These are phyloP conservation scores for Sicyos edulis DNA, from an alignment of 306 rosid species.

Conservation along the genomic window DNA sequence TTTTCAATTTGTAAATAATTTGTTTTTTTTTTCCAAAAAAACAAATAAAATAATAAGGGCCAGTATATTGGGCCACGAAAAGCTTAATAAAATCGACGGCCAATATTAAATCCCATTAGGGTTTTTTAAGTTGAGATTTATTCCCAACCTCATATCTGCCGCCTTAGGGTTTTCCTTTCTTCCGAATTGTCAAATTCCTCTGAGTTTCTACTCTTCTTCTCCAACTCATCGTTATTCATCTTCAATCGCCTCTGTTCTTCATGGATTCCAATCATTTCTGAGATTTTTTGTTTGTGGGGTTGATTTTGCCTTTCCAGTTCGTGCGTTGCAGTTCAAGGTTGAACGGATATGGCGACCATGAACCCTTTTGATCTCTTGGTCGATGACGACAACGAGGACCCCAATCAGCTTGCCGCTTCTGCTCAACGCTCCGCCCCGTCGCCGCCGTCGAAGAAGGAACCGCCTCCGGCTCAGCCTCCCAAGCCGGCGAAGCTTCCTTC, in stretches of 20 bases:
- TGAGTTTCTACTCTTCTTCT: not conserved
- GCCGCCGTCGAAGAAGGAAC: conserved; percentile 31
- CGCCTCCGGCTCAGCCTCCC: conserved; percentile 33
- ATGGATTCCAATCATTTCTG: too few species aligned
- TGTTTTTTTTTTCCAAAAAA: too few species aligned
- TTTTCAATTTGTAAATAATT: too few species aligned
- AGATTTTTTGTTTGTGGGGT: too few species aligned
- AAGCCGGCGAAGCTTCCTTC: conserved; percentile 53
- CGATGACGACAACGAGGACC: conserved; percentile 56
- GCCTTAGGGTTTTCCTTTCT: conserved; percentile 38
- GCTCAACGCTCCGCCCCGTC: conserved; percentile 26
- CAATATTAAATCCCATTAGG: conserved; percentile 28
- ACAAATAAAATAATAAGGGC: too few species aligned
- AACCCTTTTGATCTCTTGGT: conserved; percentile 57
- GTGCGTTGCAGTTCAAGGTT: too few species aligned
- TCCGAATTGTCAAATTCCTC: conserved; percentile 1
- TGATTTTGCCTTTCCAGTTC: too few species aligned
- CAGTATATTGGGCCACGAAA: too few species aligned
- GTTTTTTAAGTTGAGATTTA: conserved; percentile 32
- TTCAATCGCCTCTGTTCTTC: too few species aligned
- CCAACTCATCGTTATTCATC: too few species aligned
- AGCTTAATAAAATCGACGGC: not conserved
- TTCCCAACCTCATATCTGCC: conserved; percentile 27
- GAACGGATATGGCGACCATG: conserved; percentile 44
- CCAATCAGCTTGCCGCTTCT: conserved; percentile 29